Conservation (phyloP, 345 rosid genomes). For the Citrus australasica region DNA sequence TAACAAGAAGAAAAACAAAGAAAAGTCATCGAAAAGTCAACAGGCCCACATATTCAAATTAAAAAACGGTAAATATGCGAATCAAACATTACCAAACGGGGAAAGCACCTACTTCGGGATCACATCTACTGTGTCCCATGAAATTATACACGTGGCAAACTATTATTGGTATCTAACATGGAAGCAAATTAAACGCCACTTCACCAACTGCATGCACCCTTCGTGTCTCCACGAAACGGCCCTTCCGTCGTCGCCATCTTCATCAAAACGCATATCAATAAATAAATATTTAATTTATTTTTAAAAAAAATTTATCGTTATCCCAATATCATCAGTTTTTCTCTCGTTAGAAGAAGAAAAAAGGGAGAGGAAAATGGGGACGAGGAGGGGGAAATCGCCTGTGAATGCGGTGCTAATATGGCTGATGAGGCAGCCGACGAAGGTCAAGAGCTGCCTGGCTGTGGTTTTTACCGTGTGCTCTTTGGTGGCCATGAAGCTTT, state of each 20-base stretch:
- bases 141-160: constrained; percentile 6
- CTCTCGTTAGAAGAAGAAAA: background rate
- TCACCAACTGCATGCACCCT: constrained; percentile 38
- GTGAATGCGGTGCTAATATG: constrained; percentile 34
- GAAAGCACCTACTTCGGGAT: background rate
- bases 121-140: background rate
- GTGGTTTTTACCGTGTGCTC: constrained; percentile 19
- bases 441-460: constrained; percentile 44
- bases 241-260: background rate
- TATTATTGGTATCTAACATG: background rate
- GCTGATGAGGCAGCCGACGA: constrained; percentile 47
- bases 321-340: background rate
- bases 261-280: background rate
- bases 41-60: background rate
- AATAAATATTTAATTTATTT: background rate
- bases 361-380: constrained; percentile 40
- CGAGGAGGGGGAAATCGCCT: constrained; percentile 45
- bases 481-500: constrained; percentile 34
- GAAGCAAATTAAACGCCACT: constrained; percentile 27
- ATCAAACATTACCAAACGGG: constrained; percentile 3
- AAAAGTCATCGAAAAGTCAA: background rate
- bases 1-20: no score
- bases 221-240: constrained; percentile 45
- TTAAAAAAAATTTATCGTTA: no score
- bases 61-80: background rate